Conservation (phyloP, 1,139 yeast species). For the Saccharomyces hybrid region DNA sequence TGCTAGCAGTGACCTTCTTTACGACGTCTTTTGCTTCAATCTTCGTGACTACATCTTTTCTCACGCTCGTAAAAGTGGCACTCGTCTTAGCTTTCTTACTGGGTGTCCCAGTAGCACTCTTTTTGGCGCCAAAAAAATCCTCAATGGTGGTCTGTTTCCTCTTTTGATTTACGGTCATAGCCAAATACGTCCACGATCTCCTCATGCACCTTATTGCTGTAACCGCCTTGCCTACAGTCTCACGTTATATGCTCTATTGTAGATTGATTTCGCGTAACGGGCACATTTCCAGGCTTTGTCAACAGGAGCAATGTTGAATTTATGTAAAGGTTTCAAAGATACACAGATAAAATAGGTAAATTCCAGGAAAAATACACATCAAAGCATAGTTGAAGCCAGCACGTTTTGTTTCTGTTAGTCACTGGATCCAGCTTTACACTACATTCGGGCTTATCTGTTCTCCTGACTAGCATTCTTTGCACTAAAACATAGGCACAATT, state of each 20-base stretch:
- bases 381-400: background rate
- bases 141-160: constrained; percentile 15
- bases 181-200: background rate
- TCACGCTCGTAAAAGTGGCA: background rate
- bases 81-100: background rate
- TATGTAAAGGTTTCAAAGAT: background rate
- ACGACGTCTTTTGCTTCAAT: background rate
- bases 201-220: background rate
- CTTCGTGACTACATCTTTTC: constrained; percentile 1
- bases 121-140: constrained; percentile 13
- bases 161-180: constrained; percentile 9
- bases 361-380: background rate
- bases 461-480: background rate
- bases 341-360: background rate
- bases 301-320: background rate
- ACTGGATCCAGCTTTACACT: background rate
- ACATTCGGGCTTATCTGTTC: constrained; percentile 1
- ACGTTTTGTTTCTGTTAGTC: background rate
- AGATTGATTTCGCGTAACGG: background rate
- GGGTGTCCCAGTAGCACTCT: background rate
- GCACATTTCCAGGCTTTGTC: background rate
- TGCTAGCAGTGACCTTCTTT: background rate
- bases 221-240: background rate
- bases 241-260: background rate
- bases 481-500: background rate